Percentiles rank a stretch among this genome's conserved stretches.
These are phyloP conservation scores for Leccinum broughii DNA, from an alignment of 768 basidiomycete species.

Conservation along the genomic window DNA sequence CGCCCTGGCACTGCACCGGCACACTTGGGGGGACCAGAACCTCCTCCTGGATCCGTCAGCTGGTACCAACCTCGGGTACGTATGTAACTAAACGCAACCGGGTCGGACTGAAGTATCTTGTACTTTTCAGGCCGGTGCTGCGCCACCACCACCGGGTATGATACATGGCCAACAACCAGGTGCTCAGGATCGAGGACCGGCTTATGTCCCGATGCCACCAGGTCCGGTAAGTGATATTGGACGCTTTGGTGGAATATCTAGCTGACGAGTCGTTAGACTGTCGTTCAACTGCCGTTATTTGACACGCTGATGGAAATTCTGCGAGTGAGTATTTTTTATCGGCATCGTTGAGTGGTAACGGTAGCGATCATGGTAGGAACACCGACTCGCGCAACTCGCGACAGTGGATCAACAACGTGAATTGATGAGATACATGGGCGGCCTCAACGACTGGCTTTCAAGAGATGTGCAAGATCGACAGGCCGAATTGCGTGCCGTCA, in stretches of 20 bases:
- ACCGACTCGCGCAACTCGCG: conserved; percentile 69
- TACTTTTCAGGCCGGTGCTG: conserved; percentile 17
- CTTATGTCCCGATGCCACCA: conserved; percentile 48
- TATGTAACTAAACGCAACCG: neutral
- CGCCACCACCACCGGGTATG: conserved; percentile 28
- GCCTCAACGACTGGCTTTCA: conserved; percentile 76
- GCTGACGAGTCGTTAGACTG: conserved; percentile 41
- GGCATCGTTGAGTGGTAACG: conserved; percentile 1
- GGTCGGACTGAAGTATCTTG: neutral
- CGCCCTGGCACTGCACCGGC: conserved; percentile 30
- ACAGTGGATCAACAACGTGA: conserved; percentile 80
- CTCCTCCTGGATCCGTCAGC: conserved; percentile 15
- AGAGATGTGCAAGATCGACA: conserved; percentile 80
- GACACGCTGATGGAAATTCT: conserved; percentile 70
- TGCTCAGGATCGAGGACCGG: conserved; percentile 28
- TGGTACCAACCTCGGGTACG: conserved; percentile 31
- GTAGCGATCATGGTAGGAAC: conserved; percentile 52
- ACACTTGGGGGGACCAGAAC: conserved; percentile 17
- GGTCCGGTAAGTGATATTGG: conserved; percentile 48
- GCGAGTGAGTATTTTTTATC: conserved; percentile 43
- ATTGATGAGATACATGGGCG: conserved; percentile 71
- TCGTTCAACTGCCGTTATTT: conserved; percentile 65
- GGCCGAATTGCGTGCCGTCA: conserved; percentile 64
- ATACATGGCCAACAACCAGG: conserved; percentile 24
- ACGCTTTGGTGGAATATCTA: neutral